Evolutionary conservation across 83 land plant genomes (phyloP), one percentile per base, ranked within the genome.

Genomic region (Diphasiastrum complanatum): DNA sequence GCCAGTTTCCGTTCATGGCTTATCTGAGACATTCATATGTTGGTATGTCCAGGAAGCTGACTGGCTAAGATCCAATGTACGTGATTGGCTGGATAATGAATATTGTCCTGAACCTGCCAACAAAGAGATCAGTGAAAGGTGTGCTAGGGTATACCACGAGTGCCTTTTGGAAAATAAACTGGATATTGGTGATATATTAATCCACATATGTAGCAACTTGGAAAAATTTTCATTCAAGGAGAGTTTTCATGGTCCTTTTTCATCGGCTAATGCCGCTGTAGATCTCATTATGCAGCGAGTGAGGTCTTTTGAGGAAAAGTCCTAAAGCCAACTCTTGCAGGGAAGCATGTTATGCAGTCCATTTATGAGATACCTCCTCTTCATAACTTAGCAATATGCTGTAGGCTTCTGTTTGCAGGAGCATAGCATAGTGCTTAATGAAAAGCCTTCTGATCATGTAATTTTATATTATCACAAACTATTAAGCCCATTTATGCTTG

Each of bases 261-360:
- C 91, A 4, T 81, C 96, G 1, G 96, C 98, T n/a, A 92, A 92
- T 75, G 98, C 95, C 41, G 98, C 95, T 26, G 59, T 92, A 16
- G 68, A 69, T 67, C 79, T 92, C 8, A 87, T 92, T 32, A 60
- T 71, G 22, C 71, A 69, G 55, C 70, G 83, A 22, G 81, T 85
- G 40, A 70, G 60, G 5, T 40, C 46, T 29, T 32, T 19, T 8
- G 73, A 67, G 31, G 71, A 66, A 49, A 14, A 11, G 19, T 49
- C 52, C 11, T 16, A 40, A 10, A 10, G 12, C 10, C 16, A 10
- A 40, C 43, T 10, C 43, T 40, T 10, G 43, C 43, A 40, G 12
- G 16, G 10, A 16, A 10, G 43, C 16, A 16, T 40, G 43, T 40
- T 10, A 16, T 16, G 10, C 10, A 47, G 19, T 3, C 19, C 24